phyloP scores from a whole-genome alignment of 2,329 filamentous ascomycete species.

The Thelonectria blattea region DNA sequence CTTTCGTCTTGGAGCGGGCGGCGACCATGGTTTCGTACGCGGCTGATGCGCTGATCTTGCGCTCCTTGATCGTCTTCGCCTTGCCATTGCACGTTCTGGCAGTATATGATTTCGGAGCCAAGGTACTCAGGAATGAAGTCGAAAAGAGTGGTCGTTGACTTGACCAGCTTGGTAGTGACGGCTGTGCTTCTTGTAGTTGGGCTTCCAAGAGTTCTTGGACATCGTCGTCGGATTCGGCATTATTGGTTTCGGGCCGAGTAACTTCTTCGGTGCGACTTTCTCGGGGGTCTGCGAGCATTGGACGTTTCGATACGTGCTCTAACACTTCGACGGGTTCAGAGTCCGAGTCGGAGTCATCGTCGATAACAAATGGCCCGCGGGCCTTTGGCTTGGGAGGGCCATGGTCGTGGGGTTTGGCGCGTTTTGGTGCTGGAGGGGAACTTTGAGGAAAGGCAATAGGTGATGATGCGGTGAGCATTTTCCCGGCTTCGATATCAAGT shows the following conservation, averaged over 20 bases:
- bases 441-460: constrained; percentile 61
- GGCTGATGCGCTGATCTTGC: constrained; percentile 51
- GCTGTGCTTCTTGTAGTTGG: constrained; percentile 7
- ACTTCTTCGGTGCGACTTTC: constrained; percentile 14
- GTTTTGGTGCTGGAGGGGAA: constrained; percentile 47
- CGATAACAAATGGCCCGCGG: constrained; percentile 16
- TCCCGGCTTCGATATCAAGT: constrained; percentile 21
- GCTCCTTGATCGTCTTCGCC: constrained; percentile 60
- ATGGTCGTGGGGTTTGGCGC: constrained; percentile 45
- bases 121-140: constrained; percentile 33
- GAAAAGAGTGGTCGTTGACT: constrained; percentile 38
- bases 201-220: constrained; percentile 6
- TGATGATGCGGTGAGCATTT: constrained; percentile 67
- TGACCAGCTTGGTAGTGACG: constrained; percentile 27
- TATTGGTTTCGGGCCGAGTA: constrained; percentile 1
- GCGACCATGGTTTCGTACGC: constrained; percentile 73
- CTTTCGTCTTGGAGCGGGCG: constrained; percentile 68
- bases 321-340: constrained; percentile 18
- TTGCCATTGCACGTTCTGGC: constrained; percentile 65
- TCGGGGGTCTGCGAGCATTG: constrained; percentile 40
- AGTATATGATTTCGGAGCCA: constrained; percentile 45
- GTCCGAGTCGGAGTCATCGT: constrained; percentile 20
- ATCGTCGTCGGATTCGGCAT: constrained; percentile 4
- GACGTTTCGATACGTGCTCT: constrained; percentile 39
- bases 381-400: constrained; percentile 38